Base-by-base conservation (phyloP, 495 filamentous ascomycete genomes). In the Delitschia confertaspora region DNA sequence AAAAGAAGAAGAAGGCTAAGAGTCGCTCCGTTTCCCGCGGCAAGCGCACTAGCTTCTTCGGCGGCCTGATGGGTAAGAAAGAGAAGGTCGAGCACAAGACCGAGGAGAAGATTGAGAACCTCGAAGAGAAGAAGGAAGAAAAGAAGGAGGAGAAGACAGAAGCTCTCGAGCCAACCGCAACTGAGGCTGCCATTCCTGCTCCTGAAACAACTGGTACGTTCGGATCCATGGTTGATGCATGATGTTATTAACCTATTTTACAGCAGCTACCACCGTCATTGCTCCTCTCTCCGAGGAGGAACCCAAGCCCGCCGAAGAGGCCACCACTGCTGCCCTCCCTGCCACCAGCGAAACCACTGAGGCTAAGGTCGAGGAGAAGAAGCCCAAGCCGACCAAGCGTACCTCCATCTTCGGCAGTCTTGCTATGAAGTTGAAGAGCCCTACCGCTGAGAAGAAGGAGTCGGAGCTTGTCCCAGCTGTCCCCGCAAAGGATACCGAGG, bases 31-130 rank as follows among this genome's bases (percentile, higher is more conserved):
- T 84, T 45, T 93, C 84, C 59, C 82, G 63, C 30, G 63, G 82
- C 62, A 94, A 94, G 80, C 81, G 86, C 46, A 58, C 68, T 30
- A 88, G 84, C 58, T 78, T 93, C 68, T 93, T 96, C 64, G 83
- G 80, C 50, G 66, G 61, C 44, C 69, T 88, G 33, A 69, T 84
- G 2, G 74, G 77, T 57, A 88, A 86, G 76, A 69, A 71, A 44
- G 73, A 68, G 45, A 60, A 66, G 55, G 59, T 63, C 38, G 63
- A 65, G 47, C 69, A 62, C 45, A 63, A 66, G 53, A 54, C 70
- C 57, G 65, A 65, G 45, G 63, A 61, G 26, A 70, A 74, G 58
- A 62, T 68, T 45, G 59, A 85, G 72, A 63, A 66, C 33, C 65
- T 63, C 10, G 67, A 60, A 42, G 63, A 68, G 55, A 61, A 67